These are phyloP conservation scores for Eimeria tenella DNA, from an alignment of 169 alveolate species.

Conservation along the genomic window DNA sequence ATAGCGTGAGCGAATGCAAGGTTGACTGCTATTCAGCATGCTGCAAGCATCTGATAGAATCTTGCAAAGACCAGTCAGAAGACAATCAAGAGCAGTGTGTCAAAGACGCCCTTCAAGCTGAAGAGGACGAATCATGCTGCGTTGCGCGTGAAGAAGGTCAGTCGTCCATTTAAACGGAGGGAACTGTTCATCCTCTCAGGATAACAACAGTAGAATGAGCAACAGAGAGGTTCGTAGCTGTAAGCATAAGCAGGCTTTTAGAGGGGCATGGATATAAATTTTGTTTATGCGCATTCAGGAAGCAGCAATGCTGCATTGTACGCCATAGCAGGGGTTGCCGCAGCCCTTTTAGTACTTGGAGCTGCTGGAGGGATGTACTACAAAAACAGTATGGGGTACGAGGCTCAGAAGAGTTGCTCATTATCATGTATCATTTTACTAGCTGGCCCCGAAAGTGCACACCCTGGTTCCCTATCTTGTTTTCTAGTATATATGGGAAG, in stretches of 20 bases:
- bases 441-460: too few relatives aligned
- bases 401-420: background rate
- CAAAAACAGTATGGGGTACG: background rate
- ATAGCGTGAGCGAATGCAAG: conserved; percentile 28
- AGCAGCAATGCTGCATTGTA: conserved; percentile 35
- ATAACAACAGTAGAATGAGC: background rate
- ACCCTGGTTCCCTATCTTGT: too few relatives aligned
- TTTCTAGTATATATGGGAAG: too few relatives aligned
- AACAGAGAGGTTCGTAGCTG: background rate
- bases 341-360: conserved; percentile 19
- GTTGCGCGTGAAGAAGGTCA: conserved; percentile 50
- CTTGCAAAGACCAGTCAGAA: background rate
- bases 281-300: conserved; percentile 25
- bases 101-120: conserved; percentile 7
- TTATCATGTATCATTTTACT: too few relatives aligned
- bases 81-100: conserved; percentile 40
- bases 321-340: conserved; percentile 16
- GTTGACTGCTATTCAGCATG: conserved; percentile 60
- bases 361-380: conserved; percentile 71
- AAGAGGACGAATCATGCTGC: conserved; percentile 67
- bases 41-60: conserved; percentile 43
- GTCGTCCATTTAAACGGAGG: background rate
- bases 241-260: background rate
- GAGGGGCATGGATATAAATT: background rate
- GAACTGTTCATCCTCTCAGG: background rate